Evolutionary conservation across 2,329 filamentous ascomycete genomes (phyloP).

Genomic region (Helotiales sp.): DNA sequence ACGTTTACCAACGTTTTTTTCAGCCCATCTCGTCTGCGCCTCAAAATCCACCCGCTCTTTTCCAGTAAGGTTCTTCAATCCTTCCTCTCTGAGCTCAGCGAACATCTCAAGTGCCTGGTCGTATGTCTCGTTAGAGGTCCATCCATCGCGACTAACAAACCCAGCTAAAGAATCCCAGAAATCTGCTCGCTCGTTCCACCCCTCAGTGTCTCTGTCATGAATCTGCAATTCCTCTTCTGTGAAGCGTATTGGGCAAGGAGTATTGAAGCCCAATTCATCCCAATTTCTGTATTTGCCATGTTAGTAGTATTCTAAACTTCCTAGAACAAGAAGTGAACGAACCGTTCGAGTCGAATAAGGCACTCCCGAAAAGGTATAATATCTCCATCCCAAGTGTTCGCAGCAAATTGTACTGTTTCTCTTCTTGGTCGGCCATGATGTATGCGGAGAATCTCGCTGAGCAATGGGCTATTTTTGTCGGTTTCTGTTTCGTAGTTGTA

Average conservation of each 20-base stretch:
- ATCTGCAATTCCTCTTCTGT: slow-evolving; percentile 21
- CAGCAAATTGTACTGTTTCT: slow-evolving; percentile 34
- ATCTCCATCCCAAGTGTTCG: slow-evolving; percentile 35
- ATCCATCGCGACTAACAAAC: slow-evolving; percentile 40
- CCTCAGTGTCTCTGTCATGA: slow-evolving; percentile 28
- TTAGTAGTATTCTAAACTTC: slow-evolving; percentile 6
- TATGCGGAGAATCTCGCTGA: slow-evolving; percentile 30
- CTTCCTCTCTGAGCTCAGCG: slow-evolving; percentile 35
- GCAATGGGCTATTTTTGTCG: slow-evolving; percentile 29
- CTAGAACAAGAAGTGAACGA: not conserved
- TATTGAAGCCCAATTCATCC: slow-evolving; percentile 32
- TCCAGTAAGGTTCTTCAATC: slow-evolving; percentile 34
- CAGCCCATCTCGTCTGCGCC: slow-evolving; percentile 33
- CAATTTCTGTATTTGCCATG: slow-evolving; percentile 29
- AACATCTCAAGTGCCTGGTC: slow-evolving; percentile 38
- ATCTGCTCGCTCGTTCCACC: slow-evolving; percentile 35
- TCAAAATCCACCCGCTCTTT: slow-evolving; percentile 37
- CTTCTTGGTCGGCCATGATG: slow-evolving; percentile 29
- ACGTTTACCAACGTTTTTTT: too few species aligned
- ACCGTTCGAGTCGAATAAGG: slow-evolving; percentile 32
- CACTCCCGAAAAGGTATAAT: slow-evolving; percentile 36
- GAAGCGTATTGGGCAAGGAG: slow-evolving; percentile 33
- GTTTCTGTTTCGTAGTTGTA: slow-evolving; percentile 35
- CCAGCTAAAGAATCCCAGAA: slow-evolving; percentile 39
- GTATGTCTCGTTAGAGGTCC: slow-evolving; percentile 39